Base-by-base conservation (phyloP, 2,329 filamentous ascomycete genomes). In the Aspergillus ibericus region DNA sequence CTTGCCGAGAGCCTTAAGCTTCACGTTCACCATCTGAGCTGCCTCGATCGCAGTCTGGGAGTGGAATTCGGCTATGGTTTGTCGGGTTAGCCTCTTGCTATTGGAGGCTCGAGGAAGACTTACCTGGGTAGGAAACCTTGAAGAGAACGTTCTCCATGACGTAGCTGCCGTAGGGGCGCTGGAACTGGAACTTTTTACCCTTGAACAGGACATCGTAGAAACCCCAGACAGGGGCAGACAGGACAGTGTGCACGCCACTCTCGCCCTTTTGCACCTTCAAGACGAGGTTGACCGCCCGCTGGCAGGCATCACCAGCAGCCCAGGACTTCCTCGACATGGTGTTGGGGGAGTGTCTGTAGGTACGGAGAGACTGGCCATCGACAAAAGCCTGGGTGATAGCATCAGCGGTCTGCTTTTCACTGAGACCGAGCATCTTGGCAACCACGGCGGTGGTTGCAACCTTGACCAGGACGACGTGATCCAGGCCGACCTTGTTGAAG, bases 61-160 rank as follows among this genome's bases (percentile, higher is more conserved):
- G 85, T 98, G 93, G 84, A 98, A 98, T 77, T 98, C 93, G 72
- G 93, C 92, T 84, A 58, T 9, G 57, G 58, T 63, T 2, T 51
- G 42, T 65, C 46, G 64, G 59, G 27, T 6, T 8, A 18, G 27
- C 15, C 6, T 27, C 20, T n/a, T 22, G 5, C 12, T 27, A 35
- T 50, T 27, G 35, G 6, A 6, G n/a, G 4, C 3, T 7, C 12
- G 6, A 10, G 16, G 53, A 58, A 52, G 36, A 72, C 84, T 75
- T 82, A 92, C 90, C 90, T 73, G 93, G 93, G 77, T 97, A 98
- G 47, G 95, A 99, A 61, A 99, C 95, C 86, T 99, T 99, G 89
- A 99, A 99, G 64, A 99, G 88, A 61, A 99, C 92, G 73, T 98
- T 99, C 87, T 99, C 95, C 95, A 99, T 99, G 67, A 99, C 95